phyloP scores from a whole-genome alignment of 225 moss, liverwort and hornwort genomes.

The Polytrichum commune region DNA sequence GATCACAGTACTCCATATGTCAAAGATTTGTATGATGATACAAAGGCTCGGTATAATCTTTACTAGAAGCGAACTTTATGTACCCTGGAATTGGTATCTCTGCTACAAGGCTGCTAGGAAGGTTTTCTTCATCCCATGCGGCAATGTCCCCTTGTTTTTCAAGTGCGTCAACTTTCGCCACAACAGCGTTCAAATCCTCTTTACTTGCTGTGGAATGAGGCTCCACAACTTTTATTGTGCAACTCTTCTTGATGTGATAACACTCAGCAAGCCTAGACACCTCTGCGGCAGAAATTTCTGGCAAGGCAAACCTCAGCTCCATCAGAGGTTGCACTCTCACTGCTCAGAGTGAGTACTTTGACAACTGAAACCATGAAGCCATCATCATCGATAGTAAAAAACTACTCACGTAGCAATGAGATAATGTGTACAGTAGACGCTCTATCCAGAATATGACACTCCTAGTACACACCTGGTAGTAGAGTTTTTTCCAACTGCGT shows the following conservation, averaged over 20 bases:
- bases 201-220: slow-evolving; percentile 50
- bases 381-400: neutral
- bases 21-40: no score
- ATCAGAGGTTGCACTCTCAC: no score
- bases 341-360: neutral
- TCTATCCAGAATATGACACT: no score
- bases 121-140: slow-evolving; percentile 71
- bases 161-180: slow-evolving; percentile 57
- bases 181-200: slow-evolving; percentile 59
- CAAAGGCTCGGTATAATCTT: no score
- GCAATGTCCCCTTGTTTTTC: slow-evolving; percentile 62
- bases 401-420: neutral
- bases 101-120: slow-evolving; percentile 65
- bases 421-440: no score
- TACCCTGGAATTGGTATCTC: slow-evolving; percentile 67
- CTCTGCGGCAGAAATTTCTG: slow-evolving; percentile 73
- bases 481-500: slow-evolving; percentile 69
- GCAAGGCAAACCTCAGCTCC: neutral
- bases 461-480: slow-evolving; percentile 50
- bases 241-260: slow-evolving; percentile 55
- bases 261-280: slow-evolving; percentile 60
- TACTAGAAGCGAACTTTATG: neutral
- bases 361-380: no score
- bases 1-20: no score
- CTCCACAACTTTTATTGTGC: slow-evolving; percentile 68